Base-by-base conservation (phyloP, 2,329 filamentous ascomycete genomes). In the Xylaria arbuscula region DNA sequence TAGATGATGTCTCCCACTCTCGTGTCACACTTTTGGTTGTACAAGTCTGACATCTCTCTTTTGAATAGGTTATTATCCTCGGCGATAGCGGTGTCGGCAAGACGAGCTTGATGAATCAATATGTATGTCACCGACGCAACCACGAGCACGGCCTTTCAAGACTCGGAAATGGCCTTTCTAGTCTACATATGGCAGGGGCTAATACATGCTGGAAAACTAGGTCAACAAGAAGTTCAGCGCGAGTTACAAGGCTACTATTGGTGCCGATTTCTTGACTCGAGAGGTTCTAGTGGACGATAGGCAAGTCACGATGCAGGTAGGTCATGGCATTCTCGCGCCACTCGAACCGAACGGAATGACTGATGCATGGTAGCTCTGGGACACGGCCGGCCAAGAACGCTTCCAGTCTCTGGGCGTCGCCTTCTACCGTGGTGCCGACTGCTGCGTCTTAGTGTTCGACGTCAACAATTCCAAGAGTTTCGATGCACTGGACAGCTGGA, bases 21-120 rank as follows among this genome's bases (percentile, higher is more conserved):
- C 56, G n/a, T 45, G 50, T 22, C 34, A 56, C 13, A 24, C 24
- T 34, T 62, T 57, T 17, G 0, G n/a, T 40, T n/a, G 32, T 59
- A 3, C n/a, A 36, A 53, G 2, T 50, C 63, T 70, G 58, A 68
- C n/a, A 38, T 24, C 11, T 28, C 9, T 32, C 10, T 4, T 40
- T 15, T 28, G 28, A 61, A 54, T 77, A 98, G 95, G 94, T 99
- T 79, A 99, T 99, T 79, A 98, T 99, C 83, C 91, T 99, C 76
- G 96, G 96, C 77, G 96, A 99, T 83, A 98, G 95, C 83, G 96
- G 96, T 84, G 96, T 99, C 71, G 96, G 96, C 81, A 99, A 99
- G 88, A 99, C 96, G 70, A 98, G 94, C 83, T 90, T 99, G 89
- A 99, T 99, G 96, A 99, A 99, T 85, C 96, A 99, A 98, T 99